These are phyloP conservation scores for Brassica juncea DNA, from an alignment of 345 rosid species.

Conservation along the genomic window DNA sequence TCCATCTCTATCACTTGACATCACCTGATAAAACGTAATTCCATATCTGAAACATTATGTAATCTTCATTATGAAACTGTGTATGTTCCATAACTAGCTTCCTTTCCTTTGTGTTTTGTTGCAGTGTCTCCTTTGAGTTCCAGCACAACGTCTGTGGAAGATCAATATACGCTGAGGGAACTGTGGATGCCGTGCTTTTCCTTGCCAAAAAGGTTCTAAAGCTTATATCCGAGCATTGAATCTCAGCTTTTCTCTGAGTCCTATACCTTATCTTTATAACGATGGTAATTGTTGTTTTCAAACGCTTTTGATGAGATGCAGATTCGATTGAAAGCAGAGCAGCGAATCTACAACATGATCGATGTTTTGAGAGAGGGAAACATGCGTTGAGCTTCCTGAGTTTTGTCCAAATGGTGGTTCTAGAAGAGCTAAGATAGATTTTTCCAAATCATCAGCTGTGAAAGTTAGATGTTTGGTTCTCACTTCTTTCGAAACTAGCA, in stretches of 20 bases:
- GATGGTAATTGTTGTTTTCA: not conserved
- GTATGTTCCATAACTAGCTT: constrained; percentile 3
- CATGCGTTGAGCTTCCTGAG: constrained; percentile 49
- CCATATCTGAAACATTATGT: constrained; percentile 2
- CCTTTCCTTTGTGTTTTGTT: not conserved
- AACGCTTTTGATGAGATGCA: constrained; percentile 38
- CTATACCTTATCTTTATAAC: not conserved
- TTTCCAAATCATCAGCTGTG: constrained; percentile 16
- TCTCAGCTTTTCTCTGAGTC: not conserved
- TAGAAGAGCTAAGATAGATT: constrained; percentile 31
- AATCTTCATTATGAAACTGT: not conserved
- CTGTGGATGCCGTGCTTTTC: constrained; percentile 83
- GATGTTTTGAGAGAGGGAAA: constrained; percentile 79
- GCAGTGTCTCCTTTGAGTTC: constrained; percentile 92
- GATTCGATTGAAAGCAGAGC: constrained; percentile 69
- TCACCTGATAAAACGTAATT: constrained; percentile 87
- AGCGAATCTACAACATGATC: constrained; percentile 78
- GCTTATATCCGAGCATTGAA: no score
- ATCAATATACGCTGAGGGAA: constrained; percentile 94
- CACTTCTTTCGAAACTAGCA: constrained; percentile 12
- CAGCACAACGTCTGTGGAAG: constrained; percentile 97
- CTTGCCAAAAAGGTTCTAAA: constrained; percentile 78
- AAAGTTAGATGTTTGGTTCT: constrained; percentile 9
- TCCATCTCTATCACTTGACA: constrained; percentile 85
- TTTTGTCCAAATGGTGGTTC: constrained; percentile 11